phyloP scores from a whole-genome alignment of 495 filamentous ascomycete species.

The Saxophila tyrrhenica region DNA sequence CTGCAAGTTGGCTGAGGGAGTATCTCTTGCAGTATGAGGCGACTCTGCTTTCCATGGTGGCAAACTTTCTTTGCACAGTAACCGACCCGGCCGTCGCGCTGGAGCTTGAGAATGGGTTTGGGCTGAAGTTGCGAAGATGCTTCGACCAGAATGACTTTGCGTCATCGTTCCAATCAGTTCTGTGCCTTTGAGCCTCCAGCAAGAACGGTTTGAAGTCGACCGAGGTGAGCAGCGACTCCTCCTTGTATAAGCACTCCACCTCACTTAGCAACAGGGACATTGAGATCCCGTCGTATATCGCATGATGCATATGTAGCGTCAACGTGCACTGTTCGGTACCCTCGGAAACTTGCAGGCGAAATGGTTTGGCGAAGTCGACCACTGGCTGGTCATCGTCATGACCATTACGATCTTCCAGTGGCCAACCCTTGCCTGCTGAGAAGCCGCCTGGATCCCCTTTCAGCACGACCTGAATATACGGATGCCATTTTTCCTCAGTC shows the following conservation, averaged over 20 bases:
- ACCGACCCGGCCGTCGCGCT: background rate
- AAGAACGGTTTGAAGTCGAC: slow-evolving; percentile 42
- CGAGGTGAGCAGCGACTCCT: slow-evolving; percentile 33
- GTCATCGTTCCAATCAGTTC: slow-evolving; percentile 23
- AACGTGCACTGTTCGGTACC: slow-evolving; percentile 15
- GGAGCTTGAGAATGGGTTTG: slow-evolving; percentile 16
- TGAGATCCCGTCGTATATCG: slow-evolving; percentile 67
- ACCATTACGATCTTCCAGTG: background rate
- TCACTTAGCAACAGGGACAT: slow-evolving; percentile 55
- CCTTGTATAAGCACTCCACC: slow-evolving; percentile 42
- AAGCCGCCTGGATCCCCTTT: background rate
- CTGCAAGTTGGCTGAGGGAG: slow-evolving; percentile 49
- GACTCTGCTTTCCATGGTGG: slow-evolving; percentile 20
- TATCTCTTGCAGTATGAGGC: slow-evolving; percentile 37
- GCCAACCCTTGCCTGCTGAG: background rate
- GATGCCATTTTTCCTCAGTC: slow-evolving; percentile 38
- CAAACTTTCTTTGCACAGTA: background rate
- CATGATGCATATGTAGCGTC: slow-evolving; percentile 63
- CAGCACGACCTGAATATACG: slow-evolving; percentile 51
- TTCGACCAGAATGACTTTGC: slow-evolving; percentile 52
- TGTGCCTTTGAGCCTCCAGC: slow-evolving; percentile 32
- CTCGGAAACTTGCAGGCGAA: background rate
- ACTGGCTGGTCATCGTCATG: background rate
- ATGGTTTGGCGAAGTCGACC: background rate
- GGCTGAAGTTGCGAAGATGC: slow-evolving; percentile 39